These are phyloP conservation scores for Cladophialophora carrionii DNA, from an alignment of 2,329 filamentous ascomycete genomes.

Conservation along the genomic window DNA sequence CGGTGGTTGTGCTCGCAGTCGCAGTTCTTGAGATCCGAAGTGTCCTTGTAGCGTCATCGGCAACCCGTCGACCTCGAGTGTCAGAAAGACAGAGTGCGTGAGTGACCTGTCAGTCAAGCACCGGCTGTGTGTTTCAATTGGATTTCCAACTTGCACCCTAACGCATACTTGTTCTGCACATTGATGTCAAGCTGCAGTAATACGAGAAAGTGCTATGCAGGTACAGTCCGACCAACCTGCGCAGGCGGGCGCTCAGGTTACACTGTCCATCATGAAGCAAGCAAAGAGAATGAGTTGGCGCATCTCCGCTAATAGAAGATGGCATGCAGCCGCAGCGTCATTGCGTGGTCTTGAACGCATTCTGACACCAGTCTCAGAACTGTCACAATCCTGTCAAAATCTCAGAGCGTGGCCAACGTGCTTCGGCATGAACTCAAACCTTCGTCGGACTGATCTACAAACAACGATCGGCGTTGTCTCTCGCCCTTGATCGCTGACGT, in stretches of 20 bases:
- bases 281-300: neutral
- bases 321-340: neutral
- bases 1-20: neutral
- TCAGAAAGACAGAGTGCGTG: neutral
- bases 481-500: neutral
- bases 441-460: neutral
- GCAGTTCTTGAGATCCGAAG: neutral
- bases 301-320: neutral
- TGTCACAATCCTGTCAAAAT: neutral
- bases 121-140: slow-evolving; percentile 3
- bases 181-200: slow-evolving; percentile 22
- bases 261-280: neutral
- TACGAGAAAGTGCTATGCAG: slow-evolving; percentile 16
- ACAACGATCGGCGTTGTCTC: neutral
- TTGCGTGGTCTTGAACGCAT: neutral
- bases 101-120: neutral
- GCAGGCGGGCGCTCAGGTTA: neutral
- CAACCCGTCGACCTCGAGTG: neutral
- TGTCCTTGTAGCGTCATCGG: neutral
- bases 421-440: neutral
- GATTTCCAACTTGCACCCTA: slow-evolving; percentile 10
- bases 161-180: slow-evolving; percentile 20
- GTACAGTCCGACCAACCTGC: slow-evolving; percentile 9
- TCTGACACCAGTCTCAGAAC: neutral
- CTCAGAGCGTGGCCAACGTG: neutral